Evolutionary conservation across 805 yeast species (phyloP).

Genomic region (Saccharomyces mikatae): DNA sequence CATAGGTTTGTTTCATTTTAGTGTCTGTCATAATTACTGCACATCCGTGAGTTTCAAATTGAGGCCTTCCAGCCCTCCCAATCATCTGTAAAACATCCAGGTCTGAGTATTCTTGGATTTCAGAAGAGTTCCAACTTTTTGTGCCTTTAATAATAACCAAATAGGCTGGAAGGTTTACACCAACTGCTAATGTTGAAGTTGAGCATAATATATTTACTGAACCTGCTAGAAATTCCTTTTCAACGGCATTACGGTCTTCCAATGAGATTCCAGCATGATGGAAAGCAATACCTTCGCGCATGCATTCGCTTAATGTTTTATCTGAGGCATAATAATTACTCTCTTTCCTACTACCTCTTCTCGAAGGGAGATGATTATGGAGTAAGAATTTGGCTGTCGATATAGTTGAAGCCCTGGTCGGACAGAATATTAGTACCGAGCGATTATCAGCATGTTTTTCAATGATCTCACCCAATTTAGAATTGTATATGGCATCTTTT

Average conservation of each 20-base stretch:
- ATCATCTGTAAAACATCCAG: constrained; percentile 55
- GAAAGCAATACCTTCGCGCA: constrained; percentile 37
- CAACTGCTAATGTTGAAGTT: constrained; percentile 54
- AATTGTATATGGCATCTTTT: constrained; percentile 38
- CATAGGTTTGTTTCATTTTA: constrained; percentile 32
- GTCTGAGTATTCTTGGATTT: constrained; percentile 45
- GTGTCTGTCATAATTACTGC: constrained; percentile 42
- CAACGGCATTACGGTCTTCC: constrained; percentile 41
- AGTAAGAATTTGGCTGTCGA: constrained; percentile 38
- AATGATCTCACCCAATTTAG: constrained; percentile 36
- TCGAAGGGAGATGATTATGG: constrained; percentile 8
- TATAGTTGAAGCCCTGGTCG: constrained; percentile 43
- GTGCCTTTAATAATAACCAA: constrained; percentile 57
- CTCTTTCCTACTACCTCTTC: background rate
- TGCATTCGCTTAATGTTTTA: constrained; percentile 8
- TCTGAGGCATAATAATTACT: constrained; percentile 7
- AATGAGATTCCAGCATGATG: constrained; percentile 53
- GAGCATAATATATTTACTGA: constrained; percentile 40
- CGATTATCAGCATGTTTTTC: constrained; percentile 33
- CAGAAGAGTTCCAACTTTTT: constrained; percentile 46
- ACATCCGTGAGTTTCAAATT: constrained; percentile 41
- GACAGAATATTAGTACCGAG: constrained; percentile 45
- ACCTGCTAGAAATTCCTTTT: constrained; percentile 38
- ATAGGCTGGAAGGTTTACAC: constrained; percentile 55
- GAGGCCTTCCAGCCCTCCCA: constrained; percentile 60